Evolutionary conservation across 306 rosid species (phyloP), one percentile per base, ranked within the genome.

Genomic region (Prunus dulcis): DNA sequence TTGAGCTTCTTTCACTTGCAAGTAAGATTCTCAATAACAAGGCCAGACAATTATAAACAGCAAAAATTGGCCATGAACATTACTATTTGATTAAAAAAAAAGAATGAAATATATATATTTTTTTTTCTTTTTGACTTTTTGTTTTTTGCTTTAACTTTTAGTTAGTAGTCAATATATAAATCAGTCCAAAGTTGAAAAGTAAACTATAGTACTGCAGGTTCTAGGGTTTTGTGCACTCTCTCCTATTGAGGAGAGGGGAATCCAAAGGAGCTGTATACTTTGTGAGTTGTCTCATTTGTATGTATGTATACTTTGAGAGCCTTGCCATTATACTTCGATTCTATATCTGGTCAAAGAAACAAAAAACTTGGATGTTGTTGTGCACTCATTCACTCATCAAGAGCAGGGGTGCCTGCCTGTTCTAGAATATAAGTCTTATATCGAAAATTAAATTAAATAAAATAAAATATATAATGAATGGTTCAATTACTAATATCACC

Each of bases 151-250:
- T 52, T 17, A 30, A 8, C 60, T 17, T 7, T 69, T 57, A 30
- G 17, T 34, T 47, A 17, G 4, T 55, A 52, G 86, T 85, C 82
- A 79, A 73, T 75, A 67, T 75, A 72, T 80, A 7, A 61, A 32
- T 73, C 66, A 22, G 65, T 67, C 79, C 58, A 77, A 79, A 78
- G 69, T 46, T 14, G 57, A 41, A 78, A 76, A 66, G 55, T 60
- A 72, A 27, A 80, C n/a, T 71, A 61, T 19, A 75, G 69, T 71
- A 69, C 53, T 46, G 83, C 78, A 67, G 73, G 53, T 77, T 88
- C 85, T 80, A 41, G 92, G 85, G 82, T 43, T 75, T 55, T 78
- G 92, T 17, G 85, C 85, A 67, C 69, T 76, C 80, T 34, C 28
- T 62, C 13, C 72, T 6, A 56, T 58, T 56, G 20, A 6, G 63